A percentile compares a stretch with the other conserved stretches of the same genome.
phyloP scores from a whole-genome alignment of 2,329 filamentous ascomycete genomes.

The Drechslera avenae region DNA sequence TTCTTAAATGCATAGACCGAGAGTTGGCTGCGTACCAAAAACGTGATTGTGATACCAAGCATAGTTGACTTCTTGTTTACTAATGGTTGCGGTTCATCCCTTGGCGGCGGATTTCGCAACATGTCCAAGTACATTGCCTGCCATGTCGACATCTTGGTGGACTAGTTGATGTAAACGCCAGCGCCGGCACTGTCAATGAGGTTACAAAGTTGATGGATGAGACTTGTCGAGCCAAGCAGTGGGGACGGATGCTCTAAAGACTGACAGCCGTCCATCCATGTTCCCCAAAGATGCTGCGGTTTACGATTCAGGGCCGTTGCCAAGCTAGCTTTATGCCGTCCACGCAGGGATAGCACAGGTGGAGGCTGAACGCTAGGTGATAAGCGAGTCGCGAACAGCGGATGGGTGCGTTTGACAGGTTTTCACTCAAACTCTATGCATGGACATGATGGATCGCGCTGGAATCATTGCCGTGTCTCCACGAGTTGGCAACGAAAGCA shows the following conservation, averaged over 20 bases:
- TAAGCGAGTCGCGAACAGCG: slow-evolving; percentile 4
- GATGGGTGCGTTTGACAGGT: slow-evolving; percentile 13
- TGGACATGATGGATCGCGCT: background rate
- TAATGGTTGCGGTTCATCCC: slow-evolving; percentile 33
- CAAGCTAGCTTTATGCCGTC: slow-evolving; percentile 9
- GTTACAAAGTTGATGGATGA: background rate
- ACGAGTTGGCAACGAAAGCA: slow-evolving; percentile 3
- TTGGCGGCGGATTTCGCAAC: slow-evolving; percentile 32
- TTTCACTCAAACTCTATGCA: slow-evolving; percentile 3
- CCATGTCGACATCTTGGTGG: slow-evolving; percentile 20
- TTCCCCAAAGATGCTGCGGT: slow-evolving; percentile 3
- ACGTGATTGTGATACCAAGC: slow-evolving; percentile 30
- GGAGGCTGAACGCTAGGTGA: slow-evolving; percentile 4
- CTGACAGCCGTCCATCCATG: slow-evolving; percentile 2
- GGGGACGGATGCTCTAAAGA: slow-evolving; percentile 11
- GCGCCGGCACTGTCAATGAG: slow-evolving; percentile 6
- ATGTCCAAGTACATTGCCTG: slow-evolving; percentile 25
- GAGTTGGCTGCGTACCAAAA: slow-evolving; percentile 27
- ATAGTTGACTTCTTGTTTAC: slow-evolving; percentile 36
- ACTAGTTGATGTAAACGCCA: slow-evolving; percentile 5
- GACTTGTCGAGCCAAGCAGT: background rate
- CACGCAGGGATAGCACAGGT: slow-evolving; percentile 6
- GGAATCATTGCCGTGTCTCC: background rate
- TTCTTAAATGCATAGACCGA: background rate
- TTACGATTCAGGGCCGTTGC: slow-evolving; percentile 11